Evolutionary conservation across 2,329 filamentous ascomycete genomes (phyloP), one percentile per base, ranked within the genome.

Genomic region (Cercospora janseana): DNA sequence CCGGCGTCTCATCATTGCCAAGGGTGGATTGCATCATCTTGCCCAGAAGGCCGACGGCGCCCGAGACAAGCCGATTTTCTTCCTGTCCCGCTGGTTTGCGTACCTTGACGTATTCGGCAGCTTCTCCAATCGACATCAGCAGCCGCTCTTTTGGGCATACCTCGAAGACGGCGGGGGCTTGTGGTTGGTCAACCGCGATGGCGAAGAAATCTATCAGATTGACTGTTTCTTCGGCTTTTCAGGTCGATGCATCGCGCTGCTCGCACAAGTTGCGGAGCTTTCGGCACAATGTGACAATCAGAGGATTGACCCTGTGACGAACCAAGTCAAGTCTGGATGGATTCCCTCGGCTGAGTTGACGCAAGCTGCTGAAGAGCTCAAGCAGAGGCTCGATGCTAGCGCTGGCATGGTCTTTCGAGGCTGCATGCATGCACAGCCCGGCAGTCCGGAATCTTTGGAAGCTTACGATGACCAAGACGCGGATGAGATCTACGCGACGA

Each of bases 181-280:
- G 12, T 67, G 65, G 65, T 58, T 67, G 1, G 65, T 67, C 28
- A 67, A 67, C 35, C 63, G 65, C 34, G 60, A 59, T 46, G 60
- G 65, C 31, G 63, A 63, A 13, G 64, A 67, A 21, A 64, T 67
- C 28, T 82, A 79, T 60, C 76, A 85, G 51, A 88, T 91, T 50
- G 88, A 90, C 69, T 93, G 87, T 68, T 83, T 91, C 55, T 83
- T 88, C 61, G 87, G 87, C 6, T 91, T 89, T 69, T 88, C 86
- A 0, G 84, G 81, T 16, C 78, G 80, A 27, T 89, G 84, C 61
- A 79, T 88, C 21, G 79, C 82, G 34, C 79, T 88, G 27, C 75
- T 93, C 7, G 83, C 86, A 1, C 80, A 83, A 50, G 81, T 93
- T 28, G 86, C 86, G 13, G 80, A 86, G 50, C 74, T 93, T 34